These are phyloP conservation scores for Pleurotus ostreatus DNA, from an alignment of 768 basidiomycete genomes.

Conservation along the genomic window DNA sequence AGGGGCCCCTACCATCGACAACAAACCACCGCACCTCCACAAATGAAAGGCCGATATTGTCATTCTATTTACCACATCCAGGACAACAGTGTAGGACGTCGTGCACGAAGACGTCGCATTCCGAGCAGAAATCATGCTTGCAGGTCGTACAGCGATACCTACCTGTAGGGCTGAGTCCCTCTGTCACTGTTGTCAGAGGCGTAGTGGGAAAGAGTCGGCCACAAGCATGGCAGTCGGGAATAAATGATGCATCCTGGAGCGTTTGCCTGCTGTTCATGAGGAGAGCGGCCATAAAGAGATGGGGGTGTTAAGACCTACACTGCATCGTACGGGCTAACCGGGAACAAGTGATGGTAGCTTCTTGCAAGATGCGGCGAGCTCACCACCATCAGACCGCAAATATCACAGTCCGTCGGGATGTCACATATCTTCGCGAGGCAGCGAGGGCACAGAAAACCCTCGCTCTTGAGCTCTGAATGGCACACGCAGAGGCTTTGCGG, in stretches of 20 bases:
- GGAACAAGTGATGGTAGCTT: constrained; percentile 94
- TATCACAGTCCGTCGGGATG: constrained; percentile 96
- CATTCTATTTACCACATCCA: constrained; percentile 55
- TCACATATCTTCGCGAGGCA: constrained; percentile 94
- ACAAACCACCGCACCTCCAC: too few relatives aligned
- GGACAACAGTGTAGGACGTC: constrained; percentile 96
- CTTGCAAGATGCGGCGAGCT: constrained; percentile 95
- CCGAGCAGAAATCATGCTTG: constrained; percentile 82
- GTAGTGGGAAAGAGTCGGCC: constrained; percentile 61
- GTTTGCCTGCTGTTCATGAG: constrained; percentile 26
- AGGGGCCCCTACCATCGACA: too few relatives aligned
- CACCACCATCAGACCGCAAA: constrained; percentile 97
- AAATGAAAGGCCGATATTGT: too few relatives aligned
- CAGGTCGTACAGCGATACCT: constrained; percentile 91
- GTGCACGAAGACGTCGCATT: constrained; percentile 96
- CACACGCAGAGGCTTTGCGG: constrained; percentile 88
- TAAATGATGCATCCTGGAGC: constrained; percentile 30
- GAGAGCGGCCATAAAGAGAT: constrained; percentile 1
- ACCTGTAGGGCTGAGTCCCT: constrained; percentile 81
- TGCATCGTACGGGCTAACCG: constrained; percentile 79
- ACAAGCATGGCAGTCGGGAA: constrained; percentile 72
- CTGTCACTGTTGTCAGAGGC: constrained; percentile 30
- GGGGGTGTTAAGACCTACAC: constrained; percentile 53
- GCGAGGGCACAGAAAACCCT: constrained; percentile 93
- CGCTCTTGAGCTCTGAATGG: constrained; percentile 87